Evolutionary conservation across 2,329 filamentous ascomycete genomes (phyloP), one percentile per base, ranked within the genome.

Genomic region (Colletotrichum gloeosporioides): DNA sequence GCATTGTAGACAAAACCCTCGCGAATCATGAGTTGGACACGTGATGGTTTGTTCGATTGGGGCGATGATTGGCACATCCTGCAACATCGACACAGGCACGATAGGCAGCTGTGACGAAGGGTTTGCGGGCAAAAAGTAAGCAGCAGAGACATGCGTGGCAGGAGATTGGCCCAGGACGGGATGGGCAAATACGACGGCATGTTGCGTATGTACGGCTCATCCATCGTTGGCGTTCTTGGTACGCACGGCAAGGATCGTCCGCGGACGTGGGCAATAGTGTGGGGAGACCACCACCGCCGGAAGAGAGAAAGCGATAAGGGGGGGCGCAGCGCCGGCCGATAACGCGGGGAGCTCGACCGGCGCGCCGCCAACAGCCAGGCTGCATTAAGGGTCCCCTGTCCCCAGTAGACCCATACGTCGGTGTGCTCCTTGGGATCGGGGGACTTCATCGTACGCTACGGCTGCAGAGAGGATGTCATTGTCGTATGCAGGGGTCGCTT

Each of bases 21-120:
- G 39, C 70, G 69, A 76, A 76, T 73, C 70, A 73, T 76, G 73
- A 69, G 63, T 27, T 49, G 39, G 57, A 49, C 69, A 76, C 57
- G 57, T 59, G 69, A 68, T 64, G 32, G 27, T 34, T 25, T 53
- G 15, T 16, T 63, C 36, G 9, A 32, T 49, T 63, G 53, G 53
- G 44, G 16, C 25, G 25, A 63, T 69, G 64, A 76, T 73, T 61
- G 34, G 25, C 39, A 32, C 67, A 8, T 25, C 4, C 18, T 31
- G 44, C 32, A 34, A 22, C 22, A 55, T 68, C 31, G 13, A 27
- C 9, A 15, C 15, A 31, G 27, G 27, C 22, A 61, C 29, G 69
- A 62, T 18, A 16, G 8, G 49, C 36, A 18, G n/a, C 22, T n/a
- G 39, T 16, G 22, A 27, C 8, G 36, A 22, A 49, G 44, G 25